phyloP scores from a whole-genome alignment of 768 basidiomycete genomes.

The Galerina marginata region DNA sequence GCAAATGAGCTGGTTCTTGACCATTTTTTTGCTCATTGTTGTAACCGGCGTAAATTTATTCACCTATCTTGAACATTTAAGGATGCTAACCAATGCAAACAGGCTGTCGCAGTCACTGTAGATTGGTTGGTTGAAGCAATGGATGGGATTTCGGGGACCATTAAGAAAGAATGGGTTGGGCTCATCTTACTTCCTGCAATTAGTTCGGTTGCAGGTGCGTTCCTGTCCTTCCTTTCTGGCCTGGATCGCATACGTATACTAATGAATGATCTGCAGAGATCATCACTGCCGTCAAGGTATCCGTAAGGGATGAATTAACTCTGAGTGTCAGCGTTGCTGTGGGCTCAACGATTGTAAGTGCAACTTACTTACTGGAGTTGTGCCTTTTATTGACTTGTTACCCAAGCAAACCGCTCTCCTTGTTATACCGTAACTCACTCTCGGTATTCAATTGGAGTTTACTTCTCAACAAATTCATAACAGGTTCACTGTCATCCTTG shows the following conservation, averaged over 20 bases:
- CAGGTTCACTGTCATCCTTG: slow-evolving; percentile 77
- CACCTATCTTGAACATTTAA: background rate
- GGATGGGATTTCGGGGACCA: slow-evolving; percentile 70
- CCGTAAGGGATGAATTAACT: slow-evolving; percentile 81
- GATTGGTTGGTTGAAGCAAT: slow-evolving; percentile 83
- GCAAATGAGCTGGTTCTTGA: slow-evolving; percentile 62
- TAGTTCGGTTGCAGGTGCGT: slow-evolving; percentile 73
- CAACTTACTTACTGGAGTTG: background rate
- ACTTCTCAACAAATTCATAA: background rate
- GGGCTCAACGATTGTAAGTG: slow-evolving; percentile 72
- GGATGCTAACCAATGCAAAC: slow-evolving; percentile 4
- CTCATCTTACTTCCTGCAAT: slow-evolving; percentile 89
- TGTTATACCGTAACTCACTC: slow-evolving; percentile 44
- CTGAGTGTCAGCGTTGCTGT: slow-evolving; percentile 86
- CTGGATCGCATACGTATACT: background rate
- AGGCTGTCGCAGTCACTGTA: slow-evolving; percentile 63
- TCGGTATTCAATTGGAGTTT: background rate
- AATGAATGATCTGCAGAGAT: slow-evolving; percentile 59
- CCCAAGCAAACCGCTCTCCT: slow-evolving; percentile 66
- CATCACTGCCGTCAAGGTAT: slow-evolving; percentile 89
- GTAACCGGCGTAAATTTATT: slow-evolving; percentile 64
- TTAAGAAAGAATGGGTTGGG: slow-evolving; percentile 90
- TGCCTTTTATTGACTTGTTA: background rate
- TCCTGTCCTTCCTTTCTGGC: background rate
- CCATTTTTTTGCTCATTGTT: slow-evolving; percentile 54